phyloP scores from a whole-genome alignment of 495 filamentous ascomycete genomes.

The Talaromyces proteolyticus region DNA sequence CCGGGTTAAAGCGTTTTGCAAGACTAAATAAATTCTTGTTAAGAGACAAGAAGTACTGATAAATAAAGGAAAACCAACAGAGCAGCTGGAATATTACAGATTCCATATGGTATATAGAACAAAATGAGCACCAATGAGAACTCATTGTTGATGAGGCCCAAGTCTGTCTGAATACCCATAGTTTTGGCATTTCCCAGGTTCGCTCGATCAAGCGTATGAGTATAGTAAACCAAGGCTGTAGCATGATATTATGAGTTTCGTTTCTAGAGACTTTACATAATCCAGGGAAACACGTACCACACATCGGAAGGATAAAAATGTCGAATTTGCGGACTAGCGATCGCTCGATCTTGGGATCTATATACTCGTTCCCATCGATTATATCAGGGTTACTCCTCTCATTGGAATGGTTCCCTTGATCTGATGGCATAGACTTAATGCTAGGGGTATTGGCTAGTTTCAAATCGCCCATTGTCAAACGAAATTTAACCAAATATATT shows the following conservation, averaged over 20 bases:
- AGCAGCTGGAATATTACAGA: slow-evolving; percentile 4
- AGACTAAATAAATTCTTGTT: neutral
- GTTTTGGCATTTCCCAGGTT: slow-evolving; percentile 4
- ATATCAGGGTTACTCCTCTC: no score
- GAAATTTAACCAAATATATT: no score
- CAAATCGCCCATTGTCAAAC: neutral
- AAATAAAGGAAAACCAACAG: neutral
- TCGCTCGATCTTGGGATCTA: slow-evolving; percentile 3
- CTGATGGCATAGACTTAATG: neutral
- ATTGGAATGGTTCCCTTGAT: neutral
- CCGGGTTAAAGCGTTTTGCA: slow-evolving; percentile 2
- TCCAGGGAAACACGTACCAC: neutral
- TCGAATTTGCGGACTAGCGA: slow-evolving; percentile 4
- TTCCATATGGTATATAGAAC: slow-evolving; percentile 4
- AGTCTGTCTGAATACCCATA: neutral
- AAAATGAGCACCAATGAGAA: slow-evolving; percentile 1
- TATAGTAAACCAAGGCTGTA: slow-evolving; percentile 3
- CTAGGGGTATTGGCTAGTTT: neutral
- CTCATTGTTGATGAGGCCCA: neutral
- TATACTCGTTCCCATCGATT: neutral
- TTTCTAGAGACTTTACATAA: no score
- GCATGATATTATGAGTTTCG: neutral
- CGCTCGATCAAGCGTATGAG: slow-evolving; percentile 2
- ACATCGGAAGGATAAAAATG: slow-evolving; percentile 2
- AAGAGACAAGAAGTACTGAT: no score